Evolutionary conservation across 495 filamentous ascomycete genomes (phyloP), one percentile per base, ranked within the genome.

Genomic region (Penicillium angulare): DNA sequence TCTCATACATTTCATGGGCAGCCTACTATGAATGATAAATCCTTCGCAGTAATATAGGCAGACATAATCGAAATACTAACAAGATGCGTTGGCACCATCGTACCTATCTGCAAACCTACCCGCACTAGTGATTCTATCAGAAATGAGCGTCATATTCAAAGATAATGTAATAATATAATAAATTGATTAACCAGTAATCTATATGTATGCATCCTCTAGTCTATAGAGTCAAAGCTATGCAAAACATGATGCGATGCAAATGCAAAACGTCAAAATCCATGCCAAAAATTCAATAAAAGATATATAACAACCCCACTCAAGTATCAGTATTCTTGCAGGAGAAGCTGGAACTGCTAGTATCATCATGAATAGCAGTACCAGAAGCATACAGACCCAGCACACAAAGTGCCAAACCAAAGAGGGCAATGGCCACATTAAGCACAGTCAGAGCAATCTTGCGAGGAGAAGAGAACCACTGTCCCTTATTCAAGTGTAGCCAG

Each of bases 401-500:
- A 47, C 71, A 74, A 41, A 66, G 51, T 0, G 32, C 36, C 26
- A 59, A 29, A 39, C 66, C 68, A 10, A 71, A 57, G 13, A 54
- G 17, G 1, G 58, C 59, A 43, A 71, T 64, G 7, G 17, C 33
- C 1, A 64, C 26, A 42, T 71, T 72, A 3, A 69, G 32, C 6
- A 69, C 34, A 15, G 54, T 59, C 21, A 72, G 31, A 10, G 42
- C 43, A n/a, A 68, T 67, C 60, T 72, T 72, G 42, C 55, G 56
- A 3, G 65, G 65, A 4, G 55, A 57, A 12, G 66, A 49, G 17
- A 66, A 64, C 60, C 63, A 68, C 40, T 59, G 40, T 10, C 66
- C 68, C 8, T 53, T 31, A 47, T 76, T 76, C 46, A 76, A 26
- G 50, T 65, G 64, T 13, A 77, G 49, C 74, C 74, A 74, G 56